Percentiles rank a stretch among this genome's conserved stretches.
Conservation (phyloP, 352 stramenopile genomes). For the Globisporangium camurandrum region DNA sequence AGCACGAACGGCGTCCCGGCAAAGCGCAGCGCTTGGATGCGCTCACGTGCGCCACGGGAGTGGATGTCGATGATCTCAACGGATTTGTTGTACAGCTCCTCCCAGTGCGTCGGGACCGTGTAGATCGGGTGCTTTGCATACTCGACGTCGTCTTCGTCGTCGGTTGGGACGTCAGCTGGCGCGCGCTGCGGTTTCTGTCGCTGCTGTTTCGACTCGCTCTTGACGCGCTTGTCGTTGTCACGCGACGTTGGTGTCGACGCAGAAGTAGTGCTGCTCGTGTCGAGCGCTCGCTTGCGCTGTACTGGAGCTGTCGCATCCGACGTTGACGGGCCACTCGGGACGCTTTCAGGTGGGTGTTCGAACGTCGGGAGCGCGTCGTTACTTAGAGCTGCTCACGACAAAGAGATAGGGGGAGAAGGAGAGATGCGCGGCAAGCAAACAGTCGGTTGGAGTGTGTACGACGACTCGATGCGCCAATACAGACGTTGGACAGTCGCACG, state of each 20-base stretch:
- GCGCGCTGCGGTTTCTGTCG: conserved; percentile 1
- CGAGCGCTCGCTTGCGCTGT: conserved; percentile 28
- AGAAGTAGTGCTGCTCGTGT: conserved; percentile 6
- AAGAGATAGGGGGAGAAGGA: no score
- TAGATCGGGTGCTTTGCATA: conserved; percentile 44
- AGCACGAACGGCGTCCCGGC: conserved; percentile 65
- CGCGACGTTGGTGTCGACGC: not conserved
- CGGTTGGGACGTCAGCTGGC: not conserved
- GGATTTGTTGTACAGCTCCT: conserved; percentile 50
- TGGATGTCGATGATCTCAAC: conserved; percentile 67
- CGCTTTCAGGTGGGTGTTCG: not conserved
- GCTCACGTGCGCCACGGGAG: conserved; percentile 36
- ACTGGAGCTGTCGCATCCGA: conserved; percentile 15
- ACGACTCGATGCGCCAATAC: no score
- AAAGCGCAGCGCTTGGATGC: conserved; percentile 55
- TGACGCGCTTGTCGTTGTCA: conserved; percentile 11
- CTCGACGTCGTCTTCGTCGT: conserved; percentile 20
- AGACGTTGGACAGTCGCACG: no score
- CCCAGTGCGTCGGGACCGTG: conserved; percentile 64
- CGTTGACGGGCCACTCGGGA: no score
- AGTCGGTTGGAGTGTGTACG: no score
- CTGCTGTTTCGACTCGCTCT: not conserved
- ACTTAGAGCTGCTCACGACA: conserved; percentile 7
- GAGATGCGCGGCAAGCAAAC: no score
- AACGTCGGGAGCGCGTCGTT: conserved; percentile 3